Conservation (phyloP, 2,329 filamentous ascomycete species). For the Ciborinia camelliae region DNA sequence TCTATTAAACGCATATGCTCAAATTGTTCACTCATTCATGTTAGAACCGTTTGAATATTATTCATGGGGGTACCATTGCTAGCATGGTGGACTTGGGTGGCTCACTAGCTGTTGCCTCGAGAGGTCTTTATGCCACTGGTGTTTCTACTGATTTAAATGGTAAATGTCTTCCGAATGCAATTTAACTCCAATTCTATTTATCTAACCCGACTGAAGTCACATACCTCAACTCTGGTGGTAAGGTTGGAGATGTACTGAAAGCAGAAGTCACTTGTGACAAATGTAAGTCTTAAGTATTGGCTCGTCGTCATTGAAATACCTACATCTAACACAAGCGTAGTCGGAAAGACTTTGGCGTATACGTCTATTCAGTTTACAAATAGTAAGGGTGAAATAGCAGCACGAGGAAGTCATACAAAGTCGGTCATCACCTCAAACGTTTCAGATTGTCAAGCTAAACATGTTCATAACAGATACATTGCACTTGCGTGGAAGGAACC, state of each 20-base stretch:
- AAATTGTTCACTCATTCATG: neutral
- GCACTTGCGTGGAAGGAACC: conserved; percentile 38
- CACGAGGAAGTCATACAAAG: conserved; percentile 65
- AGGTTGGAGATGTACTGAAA: conserved; percentile 53
- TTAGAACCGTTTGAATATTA: conserved; percentile 71
- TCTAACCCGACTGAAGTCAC: conserved; percentile 48
- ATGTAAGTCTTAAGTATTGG: conserved; percentile 45
- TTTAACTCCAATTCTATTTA: neutral
- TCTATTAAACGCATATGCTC: neutral
- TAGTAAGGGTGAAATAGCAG: conserved; percentile 55
- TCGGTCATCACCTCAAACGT: conserved; percentile 35
- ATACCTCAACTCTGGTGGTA: conserved; percentile 57
- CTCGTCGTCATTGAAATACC: neutral
- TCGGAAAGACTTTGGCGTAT: conserved; percentile 62
- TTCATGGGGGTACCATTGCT: conserved; percentile 77
- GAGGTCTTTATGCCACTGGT: conserved; percentile 59
- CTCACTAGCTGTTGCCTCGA: conserved; percentile 63
- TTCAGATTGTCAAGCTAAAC: neutral
- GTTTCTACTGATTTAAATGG: conserved; percentile 65
- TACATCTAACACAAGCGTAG: conserved; percentile 38
- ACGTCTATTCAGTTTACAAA: conserved; percentile 60
- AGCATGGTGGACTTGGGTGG: conserved; percentile 68
- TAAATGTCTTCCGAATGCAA: conserved; percentile 31
- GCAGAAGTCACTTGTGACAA: conserved; percentile 59
- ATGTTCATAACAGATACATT: conserved; percentile 35